Evolutionary conservation across 164 flowering plant species (phyloP), one percentile per base, ranked within the genome.

Genomic region (Macadamia integrifolia): DNA sequence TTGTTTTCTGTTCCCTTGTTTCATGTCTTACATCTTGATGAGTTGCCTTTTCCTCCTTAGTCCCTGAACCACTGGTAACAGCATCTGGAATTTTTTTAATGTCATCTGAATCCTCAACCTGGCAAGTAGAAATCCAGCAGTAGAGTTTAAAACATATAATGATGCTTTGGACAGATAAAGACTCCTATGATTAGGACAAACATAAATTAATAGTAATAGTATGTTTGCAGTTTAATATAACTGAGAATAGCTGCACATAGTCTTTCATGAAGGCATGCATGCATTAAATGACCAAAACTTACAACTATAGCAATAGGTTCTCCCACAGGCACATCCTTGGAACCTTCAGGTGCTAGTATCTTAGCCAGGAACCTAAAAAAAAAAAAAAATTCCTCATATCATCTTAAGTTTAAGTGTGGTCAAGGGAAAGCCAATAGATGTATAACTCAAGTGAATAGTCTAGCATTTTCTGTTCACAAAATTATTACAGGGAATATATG

Each of bases 221-320:
- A 53, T 1, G 17, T 53, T 53, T 4, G 3, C 6, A 53, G 18
- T 53, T 4, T 13, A 13, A 14, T 53, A 14, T 17, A 53, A 14
- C 14, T 14, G 1, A 53, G 15, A 49, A 14, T 46, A 8, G 50
- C 13, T 46, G 50, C 50, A 46, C 50, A 46, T 46, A 23, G 66
- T 31, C 43, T 18, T 44, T 44, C 61, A 61, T 62, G 62, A 44
- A n/a, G 8, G 61, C 56, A 65, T 46, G 52, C 40, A 35, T 31
- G 32, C 44, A 43, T 59, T 53, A 40, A 13, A 69, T 35, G 9
- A 67, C 35, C 28, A 43, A 18, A 69, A 81, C 92, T 86, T 79
- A 93, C 98, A 14, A 91, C 88, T 68, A 93, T 71, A 60, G 92
- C 93, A 84, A 93, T 91, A 50, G 97, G 90, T 69, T 89, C 86